These are phyloP conservation scores for Ustilago xerochloae DNA, from an alignment of 1,284 basidiomycete genomes.

Conservation along the genomic window DNA sequence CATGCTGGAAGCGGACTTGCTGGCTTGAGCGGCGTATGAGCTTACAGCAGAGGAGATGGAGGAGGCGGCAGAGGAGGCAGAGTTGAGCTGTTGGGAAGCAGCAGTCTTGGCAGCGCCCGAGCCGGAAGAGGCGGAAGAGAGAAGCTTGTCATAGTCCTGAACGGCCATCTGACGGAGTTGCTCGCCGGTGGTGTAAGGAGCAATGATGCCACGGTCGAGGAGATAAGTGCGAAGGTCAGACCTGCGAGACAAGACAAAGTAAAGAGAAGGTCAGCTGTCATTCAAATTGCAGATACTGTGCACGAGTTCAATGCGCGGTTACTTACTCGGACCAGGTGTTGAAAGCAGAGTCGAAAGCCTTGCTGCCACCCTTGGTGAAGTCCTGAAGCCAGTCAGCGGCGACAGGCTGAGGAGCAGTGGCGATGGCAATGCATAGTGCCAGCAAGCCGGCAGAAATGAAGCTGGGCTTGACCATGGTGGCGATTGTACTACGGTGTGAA, in stretches of 20 bases:
- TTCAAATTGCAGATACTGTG: no score
- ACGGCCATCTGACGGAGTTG: slow-evolving; percentile 62
- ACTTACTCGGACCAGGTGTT: slow-evolving; percentile 63
- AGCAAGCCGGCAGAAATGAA: slow-evolving; percentile 61
- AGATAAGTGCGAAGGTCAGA: slow-evolving; percentile 64
- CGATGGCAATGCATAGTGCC: slow-evolving; percentile 56
- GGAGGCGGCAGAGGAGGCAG: slow-evolving; percentile 48
- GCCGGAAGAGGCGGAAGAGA: slow-evolving; percentile 34
- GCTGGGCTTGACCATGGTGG: slow-evolving; percentile 55
- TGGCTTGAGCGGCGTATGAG: slow-evolving; percentile 41
- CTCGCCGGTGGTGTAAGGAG: slow-evolving; percentile 62
- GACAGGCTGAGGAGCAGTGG: slow-evolving; percentile 48
- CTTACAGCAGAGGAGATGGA: slow-evolving; percentile 59
- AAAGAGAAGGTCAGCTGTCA: background rate
- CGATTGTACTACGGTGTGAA: background rate
- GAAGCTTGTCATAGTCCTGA: slow-evolving; percentile 59
- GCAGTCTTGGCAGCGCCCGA: slow-evolving; percentile 37
- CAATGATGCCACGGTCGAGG: slow-evolving; percentile 65
- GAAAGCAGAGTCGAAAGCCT: slow-evolving; percentile 63
- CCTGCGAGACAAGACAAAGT: background rate
- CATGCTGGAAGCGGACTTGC: slow-evolving; percentile 35
- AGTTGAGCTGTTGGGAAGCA: slow-evolving; percentile 40
- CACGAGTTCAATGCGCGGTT: no score
- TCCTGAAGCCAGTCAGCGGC: slow-evolving; percentile 59
- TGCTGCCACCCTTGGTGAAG: slow-evolving; percentile 50